Conservation (phyloP, 495 filamentous ascomycete species). For the Hypoxylon cercidicola region DNA sequence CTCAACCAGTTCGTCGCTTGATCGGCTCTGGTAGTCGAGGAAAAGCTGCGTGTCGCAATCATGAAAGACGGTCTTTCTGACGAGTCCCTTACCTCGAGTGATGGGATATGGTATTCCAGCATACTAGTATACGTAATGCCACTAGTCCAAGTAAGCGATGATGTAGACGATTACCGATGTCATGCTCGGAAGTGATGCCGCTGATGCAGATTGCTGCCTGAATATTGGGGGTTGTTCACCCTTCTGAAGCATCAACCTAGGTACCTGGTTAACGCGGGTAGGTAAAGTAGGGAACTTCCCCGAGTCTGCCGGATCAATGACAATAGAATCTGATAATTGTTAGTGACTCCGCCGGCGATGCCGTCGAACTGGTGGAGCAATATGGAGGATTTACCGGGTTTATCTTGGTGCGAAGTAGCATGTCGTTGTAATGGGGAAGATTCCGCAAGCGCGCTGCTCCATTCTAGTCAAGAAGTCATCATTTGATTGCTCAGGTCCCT, state of each 20-base stretch:
- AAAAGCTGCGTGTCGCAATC: constrained; percentile 6
- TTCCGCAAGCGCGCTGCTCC: constrained; percentile 21
- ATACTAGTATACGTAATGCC: constrained; percentile 34
- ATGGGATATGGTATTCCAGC: constrained; percentile 3
- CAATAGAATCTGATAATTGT: constrained; percentile 44
- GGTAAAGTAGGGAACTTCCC: constrained; percentile 9
- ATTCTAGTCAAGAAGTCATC: constrained; percentile 31
- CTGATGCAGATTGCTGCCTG: constrained; percentile 33
- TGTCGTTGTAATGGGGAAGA: constrained; percentile 26
- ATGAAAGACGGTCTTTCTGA: constrained; percentile 7
- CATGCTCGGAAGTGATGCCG: constrained; percentile 16
- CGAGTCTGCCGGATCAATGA: constrained; percentile 25
- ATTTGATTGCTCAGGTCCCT: constrained; percentile 40
- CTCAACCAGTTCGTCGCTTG: not conserved
- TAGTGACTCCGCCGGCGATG: constrained; percentile 48
- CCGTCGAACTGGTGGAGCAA: constrained; percentile 40
- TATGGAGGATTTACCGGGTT: constrained; percentile 35
- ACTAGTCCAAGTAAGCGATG: constrained; percentile 29
- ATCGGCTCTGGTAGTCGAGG: constrained; percentile 1
- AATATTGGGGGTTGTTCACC: constrained; percentile 19
- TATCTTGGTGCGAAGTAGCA: constrained; percentile 34
- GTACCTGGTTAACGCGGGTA: too few species aligned
- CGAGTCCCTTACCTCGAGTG: constrained; percentile 8
- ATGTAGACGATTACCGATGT: constrained; percentile 27
- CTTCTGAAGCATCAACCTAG: not conserved